phyloP scores from a whole-genome alignment of 441 rosid genomes.

The Erysimum pusillum region DNA sequence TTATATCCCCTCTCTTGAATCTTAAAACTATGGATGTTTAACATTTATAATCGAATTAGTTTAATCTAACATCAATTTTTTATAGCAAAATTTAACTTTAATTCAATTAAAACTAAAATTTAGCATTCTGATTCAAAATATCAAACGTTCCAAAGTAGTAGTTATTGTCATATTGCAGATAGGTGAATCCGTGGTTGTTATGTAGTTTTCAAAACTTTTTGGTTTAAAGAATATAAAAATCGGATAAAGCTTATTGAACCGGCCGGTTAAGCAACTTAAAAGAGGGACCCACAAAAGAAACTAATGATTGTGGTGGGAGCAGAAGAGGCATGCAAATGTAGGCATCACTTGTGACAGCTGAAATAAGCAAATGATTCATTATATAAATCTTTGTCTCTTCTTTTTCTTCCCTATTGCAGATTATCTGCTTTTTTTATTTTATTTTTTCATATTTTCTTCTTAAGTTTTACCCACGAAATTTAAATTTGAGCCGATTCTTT shows the following conservation, averaged over 20 bases:
- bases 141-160: conserved; percentile 3
- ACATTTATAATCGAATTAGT: background rate
- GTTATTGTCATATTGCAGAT: background rate
- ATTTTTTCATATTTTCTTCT: background rate
- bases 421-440: no score
- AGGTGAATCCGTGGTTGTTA: conserved; percentile 21
- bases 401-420: no score
- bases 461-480: conserved; percentile 28
- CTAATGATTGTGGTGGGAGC: conserved; percentile 52
- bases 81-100: background rate
- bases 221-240: conserved; percentile 12
- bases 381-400: conserved; percentile 41
- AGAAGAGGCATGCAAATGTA: conserved; percentile 54
- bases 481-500: conserved; percentile 37
- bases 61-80: background rate
- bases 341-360: conserved; percentile 59
- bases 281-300: conserved; percentile 40
- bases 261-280: conserved; percentile 33
- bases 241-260: conserved; percentile 25
- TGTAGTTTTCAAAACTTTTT: background rate
- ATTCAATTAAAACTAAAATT: background rate
- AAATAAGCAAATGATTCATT: conserved; percentile 30
- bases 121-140: background rate
- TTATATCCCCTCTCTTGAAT: background rate
- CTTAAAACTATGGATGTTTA: background rate